phyloP scores from a whole-genome alignment of 306 rosid species.

The Vachellia collinsii region DNA sequence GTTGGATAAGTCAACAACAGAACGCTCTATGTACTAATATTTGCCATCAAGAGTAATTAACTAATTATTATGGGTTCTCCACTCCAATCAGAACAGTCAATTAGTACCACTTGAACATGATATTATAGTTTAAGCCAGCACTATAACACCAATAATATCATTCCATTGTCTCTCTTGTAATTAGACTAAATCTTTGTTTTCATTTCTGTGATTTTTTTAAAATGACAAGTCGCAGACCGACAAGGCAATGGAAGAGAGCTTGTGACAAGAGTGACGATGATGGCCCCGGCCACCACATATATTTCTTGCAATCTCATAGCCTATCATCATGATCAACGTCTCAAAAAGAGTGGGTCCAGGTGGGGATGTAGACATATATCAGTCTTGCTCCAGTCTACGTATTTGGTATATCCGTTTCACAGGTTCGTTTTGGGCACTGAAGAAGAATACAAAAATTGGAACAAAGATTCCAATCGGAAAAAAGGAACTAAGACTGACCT shows the following conservation, averaged over 20 bases:
- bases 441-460: background rate
- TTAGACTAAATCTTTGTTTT: slow-evolving; percentile 3
- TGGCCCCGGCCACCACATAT: background rate
- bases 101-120: background rate
- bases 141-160: slow-evolving; percentile 55
- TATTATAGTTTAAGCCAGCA: background rate
- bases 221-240: background rate
- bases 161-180: slow-evolving; percentile 69
- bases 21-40: no score
- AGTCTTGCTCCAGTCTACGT: background rate
- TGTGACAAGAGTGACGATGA: slow-evolving; percentile 25
- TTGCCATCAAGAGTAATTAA: slow-evolving; percentile 22
- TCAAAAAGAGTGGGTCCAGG: background rate
- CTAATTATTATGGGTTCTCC: slow-evolving; percentile 12
- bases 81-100: slow-evolving; percentile 3
- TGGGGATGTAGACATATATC: background rate
- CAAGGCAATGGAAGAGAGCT: slow-evolving; percentile 26
- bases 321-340: background rate
- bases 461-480: no score
- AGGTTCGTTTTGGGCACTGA: background rate
- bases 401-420: background rate
- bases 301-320: slow-evolving; percentile 23
- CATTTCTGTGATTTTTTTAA: background rate
- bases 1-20: slow-evolving; percentile 40
- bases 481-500: no score